phyloP scores from a whole-genome alignment of 2,329 filamentous ascomycete species.

The Phaeosphaeriaceae sp. region DNA sequence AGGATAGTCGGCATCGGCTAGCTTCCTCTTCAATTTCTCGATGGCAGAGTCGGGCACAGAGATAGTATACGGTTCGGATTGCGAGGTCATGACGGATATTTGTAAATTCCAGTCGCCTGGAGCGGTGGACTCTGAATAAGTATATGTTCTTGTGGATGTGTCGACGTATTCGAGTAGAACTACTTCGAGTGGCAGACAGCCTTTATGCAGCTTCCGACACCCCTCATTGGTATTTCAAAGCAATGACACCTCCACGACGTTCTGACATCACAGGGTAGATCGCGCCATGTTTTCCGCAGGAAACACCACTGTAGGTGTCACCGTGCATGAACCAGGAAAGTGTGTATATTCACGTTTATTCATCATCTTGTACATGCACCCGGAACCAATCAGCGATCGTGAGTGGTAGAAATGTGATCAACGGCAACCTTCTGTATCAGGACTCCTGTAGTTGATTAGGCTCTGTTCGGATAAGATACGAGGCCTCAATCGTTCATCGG shows the following conservation, averaged over 20 bases:
- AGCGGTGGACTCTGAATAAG: not conserved
- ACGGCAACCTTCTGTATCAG: constrained; percentile 3
- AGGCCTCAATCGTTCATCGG: not conserved
- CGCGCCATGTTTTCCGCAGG: constrained; percentile 1
- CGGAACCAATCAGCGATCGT: not conserved
- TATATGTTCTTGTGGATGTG: not conserved
- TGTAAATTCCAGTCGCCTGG: not conserved
- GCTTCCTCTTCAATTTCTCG: constrained; percentile 63
- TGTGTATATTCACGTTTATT: not conserved
- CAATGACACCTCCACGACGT: constrained; percentile 4
- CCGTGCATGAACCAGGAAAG: not conserved
- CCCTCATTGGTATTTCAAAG: constrained; percentile 19
- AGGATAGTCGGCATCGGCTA: constrained; percentile 63
- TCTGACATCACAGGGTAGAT: constrained; percentile 10
- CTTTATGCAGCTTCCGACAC: constrained; percentile 7
- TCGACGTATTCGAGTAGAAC: not conserved
- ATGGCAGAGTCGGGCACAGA: constrained; percentile 54
- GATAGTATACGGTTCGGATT: constrained; percentile 35
- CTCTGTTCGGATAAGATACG: not conserved
- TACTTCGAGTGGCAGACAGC: not conserved
- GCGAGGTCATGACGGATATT: constrained; percentile 11
- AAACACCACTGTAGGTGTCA: not conserved
- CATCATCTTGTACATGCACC: not conserved
- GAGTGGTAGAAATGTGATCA: not conserved
- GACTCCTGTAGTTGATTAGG: not conserved